Conservation (phyloP, 2,329 filamentous ascomycete genomes). For the Dothideomycetes sp. region DNA sequence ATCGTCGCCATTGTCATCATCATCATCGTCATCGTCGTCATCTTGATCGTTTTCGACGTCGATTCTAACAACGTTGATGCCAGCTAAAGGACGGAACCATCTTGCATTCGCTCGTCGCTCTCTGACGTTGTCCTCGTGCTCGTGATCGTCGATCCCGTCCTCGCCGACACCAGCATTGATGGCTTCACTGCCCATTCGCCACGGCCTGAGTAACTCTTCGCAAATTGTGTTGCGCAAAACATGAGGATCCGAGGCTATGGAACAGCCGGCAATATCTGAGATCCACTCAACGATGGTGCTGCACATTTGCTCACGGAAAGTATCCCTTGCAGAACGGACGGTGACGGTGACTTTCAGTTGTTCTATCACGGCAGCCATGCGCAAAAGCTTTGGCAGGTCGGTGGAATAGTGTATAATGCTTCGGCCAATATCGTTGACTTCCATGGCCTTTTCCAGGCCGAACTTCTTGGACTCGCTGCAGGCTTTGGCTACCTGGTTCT, state of each 20-base stretch:
- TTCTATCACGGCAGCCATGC: constrained; percentile 78
- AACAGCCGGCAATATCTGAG: constrained; percentile 81
- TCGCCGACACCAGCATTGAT: constrained; percentile 69
- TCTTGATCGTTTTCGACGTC: constrained; percentile 38
- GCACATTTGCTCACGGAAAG: constrained; percentile 96
- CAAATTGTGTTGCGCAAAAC: constrained; percentile 76
- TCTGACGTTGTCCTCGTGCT: constrained; percentile 46
- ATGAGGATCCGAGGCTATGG: constrained; percentile 67
- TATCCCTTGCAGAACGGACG: constrained; percentile 85
- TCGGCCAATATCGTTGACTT: constrained; percentile 81
- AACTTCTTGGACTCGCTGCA: constrained; percentile 64
- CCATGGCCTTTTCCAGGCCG: constrained; percentile 67
- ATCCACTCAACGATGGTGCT: constrained; percentile 97
- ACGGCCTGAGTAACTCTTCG: constrained; percentile 80
- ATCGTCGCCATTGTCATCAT: constrained; percentile 39
- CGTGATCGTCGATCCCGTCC: constrained; percentile 74
- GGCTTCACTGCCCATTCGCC: constrained; percentile 77
- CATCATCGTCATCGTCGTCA: constrained; percentile 34
- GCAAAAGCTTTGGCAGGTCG: constrained; percentile 63
- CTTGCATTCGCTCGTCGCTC: constrained; percentile 31
- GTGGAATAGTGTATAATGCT: constrained; percentile 70
- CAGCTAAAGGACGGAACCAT: constrained; percentile 25
- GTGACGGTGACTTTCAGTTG: constrained; percentile 95
- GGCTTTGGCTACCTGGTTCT: constrained; percentile 80
- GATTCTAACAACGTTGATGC: constrained; percentile 21